Percentiles rank a stretch among this genome's conserved stretches.
These are phyloP conservation scores for Neltuma alba DNA, from an alignment of 306 rosid genomes.

Conservation along the genomic window DNA sequence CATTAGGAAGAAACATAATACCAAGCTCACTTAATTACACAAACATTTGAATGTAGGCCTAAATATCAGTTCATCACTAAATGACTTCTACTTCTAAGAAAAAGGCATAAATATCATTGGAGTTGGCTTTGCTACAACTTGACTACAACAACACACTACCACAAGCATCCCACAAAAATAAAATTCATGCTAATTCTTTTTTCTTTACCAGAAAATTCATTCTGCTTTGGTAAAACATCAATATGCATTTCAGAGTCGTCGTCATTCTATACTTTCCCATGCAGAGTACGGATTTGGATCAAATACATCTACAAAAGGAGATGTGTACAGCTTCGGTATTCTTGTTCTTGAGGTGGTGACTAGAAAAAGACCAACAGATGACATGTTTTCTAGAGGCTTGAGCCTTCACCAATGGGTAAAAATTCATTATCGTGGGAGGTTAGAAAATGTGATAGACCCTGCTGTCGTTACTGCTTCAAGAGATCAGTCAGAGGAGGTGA, in stretches of 20 bases:
- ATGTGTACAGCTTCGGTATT: conserved; percentile 83
- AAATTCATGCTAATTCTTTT: background rate
- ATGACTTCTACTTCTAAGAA: background rate
- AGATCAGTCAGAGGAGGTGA: conserved; percentile 56
- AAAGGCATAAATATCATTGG: background rate
- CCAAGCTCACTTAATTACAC: background rate
- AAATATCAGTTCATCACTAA: background rate
- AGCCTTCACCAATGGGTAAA: conserved; percentile 68
- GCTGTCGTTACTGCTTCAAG: conserved; percentile 51
- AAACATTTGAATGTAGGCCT: background rate
- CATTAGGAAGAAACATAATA: background rate
- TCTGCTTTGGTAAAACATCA: background rate
- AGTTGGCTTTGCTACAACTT: background rate
- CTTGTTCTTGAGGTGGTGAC: conserved; percentile 76
- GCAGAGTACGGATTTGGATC: conserved; percentile 79
- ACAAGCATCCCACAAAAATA: background rate
- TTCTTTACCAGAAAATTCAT: background rate
- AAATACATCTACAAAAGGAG: conserved; percentile 63
- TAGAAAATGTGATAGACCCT: conserved; percentile 59
- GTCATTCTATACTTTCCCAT: conserved; percentile 11
- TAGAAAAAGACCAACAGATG: conserved; percentile 68
- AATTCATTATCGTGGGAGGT: conserved; percentile 59
- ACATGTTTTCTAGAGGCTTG: conserved; percentile 60
- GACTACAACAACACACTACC: background rate
- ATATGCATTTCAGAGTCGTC: background rate